These are phyloP conservation scores for Exophiala oligosperma DNA, from an alignment of 2,329 filamentous ascomycete species.

Conservation along the genomic window DNA sequence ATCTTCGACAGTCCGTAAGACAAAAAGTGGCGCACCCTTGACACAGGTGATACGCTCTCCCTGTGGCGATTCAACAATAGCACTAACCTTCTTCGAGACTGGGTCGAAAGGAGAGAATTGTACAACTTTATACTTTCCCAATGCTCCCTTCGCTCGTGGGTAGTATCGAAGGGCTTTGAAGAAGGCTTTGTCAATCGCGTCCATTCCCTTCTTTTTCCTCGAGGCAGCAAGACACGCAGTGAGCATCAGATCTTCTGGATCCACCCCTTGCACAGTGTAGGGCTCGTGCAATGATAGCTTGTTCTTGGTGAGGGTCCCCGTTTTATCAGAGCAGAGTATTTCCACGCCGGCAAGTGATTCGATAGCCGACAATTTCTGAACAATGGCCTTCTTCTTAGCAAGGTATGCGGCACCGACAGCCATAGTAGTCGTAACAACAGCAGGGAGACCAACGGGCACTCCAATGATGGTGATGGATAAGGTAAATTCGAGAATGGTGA, in stretches of 20 bases:
- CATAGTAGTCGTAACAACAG: slow-evolving; percentile 93
- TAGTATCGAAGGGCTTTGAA: slow-evolving; percentile 81
- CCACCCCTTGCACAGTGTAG: slow-evolving; percentile 78
- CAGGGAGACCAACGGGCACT: slow-evolving; percentile 89
- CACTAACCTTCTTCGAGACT: slow-evolving; percentile 89
- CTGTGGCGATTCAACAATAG: slow-evolving; percentile 77
- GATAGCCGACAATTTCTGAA: slow-evolving; percentile 88
- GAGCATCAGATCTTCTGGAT: slow-evolving; percentile 85
- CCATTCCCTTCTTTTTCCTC: slow-evolving; percentile 93
- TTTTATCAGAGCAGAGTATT: slow-evolving; percentile 94
- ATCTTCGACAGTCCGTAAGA: slow-evolving; percentile 83
- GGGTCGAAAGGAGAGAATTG: slow-evolving; percentile 89
- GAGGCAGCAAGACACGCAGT: slow-evolving; percentile 87
- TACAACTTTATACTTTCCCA: slow-evolving; percentile 80
- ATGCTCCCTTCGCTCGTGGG: slow-evolving; percentile 75
- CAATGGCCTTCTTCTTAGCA: slow-evolving; percentile 89
- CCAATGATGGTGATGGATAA: slow-evolving; percentile 88
- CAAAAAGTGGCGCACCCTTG: slow-evolving; percentile 86
- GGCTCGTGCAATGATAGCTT: slow-evolving; percentile 86
- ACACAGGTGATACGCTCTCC: slow-evolving; percentile 85
- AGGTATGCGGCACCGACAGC: slow-evolving; percentile 89
- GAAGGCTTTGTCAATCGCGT: slow-evolving; percentile 94
- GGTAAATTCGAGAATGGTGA: slow-evolving; percentile 78
- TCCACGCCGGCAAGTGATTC: slow-evolving; percentile 90
- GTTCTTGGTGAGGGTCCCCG: slow-evolving; percentile 90